Base-by-base conservation (phyloP, 1,284 basidiomycete genomes). In the Pyrrhoderma noxium region DNA sequence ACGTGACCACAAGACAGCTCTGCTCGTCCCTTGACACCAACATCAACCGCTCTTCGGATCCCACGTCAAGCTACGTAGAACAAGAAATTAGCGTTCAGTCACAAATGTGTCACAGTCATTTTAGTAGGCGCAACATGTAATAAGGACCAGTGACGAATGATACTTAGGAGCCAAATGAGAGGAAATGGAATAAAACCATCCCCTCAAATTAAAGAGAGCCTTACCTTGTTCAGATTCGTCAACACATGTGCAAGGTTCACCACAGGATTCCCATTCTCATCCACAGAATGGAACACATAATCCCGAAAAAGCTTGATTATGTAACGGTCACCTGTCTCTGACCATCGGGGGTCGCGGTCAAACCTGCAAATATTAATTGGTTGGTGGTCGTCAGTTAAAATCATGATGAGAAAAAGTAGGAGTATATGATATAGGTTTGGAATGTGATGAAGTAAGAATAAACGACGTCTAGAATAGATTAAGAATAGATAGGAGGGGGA, bases 281-380 rank as follows among this genome's bases (percentile, higher is more conserved):
- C 93, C 40, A 96, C 86, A 62, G 95, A 91, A 65, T 99, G 96
- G 71, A 99, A 99, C 40, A 99, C 93, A 62, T 92, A 94, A 69
- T 99, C 96, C 23, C 96, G 80, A 78, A 99, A 99, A 46, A 99
- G 79, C 73, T 96, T 97, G 74, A 99, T 80, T 61, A 99, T 92
- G 65, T 99, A 99, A 53, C 94, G 77, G 64, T 99, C 96, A 11
- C 96, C 96, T 1, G 95, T 97, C 65, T 99, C 96, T 7, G 93
- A 93, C 95, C 95, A 99, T 8, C 93, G 79, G 1, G 91, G 82
- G 64, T 98, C 95, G 49, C 90, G 85, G 47, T 95, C 91, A 62
- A 98, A 98, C 62, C 93, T 93, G 59, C 0, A 21, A 8, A 21
- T 14, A 36, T 39, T 9, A 1, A 38, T 8, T 36, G 19, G 18